Conservation (phyloP, 2,329 filamentous ascomycete genomes). For the Fusarium sp. region DNA sequence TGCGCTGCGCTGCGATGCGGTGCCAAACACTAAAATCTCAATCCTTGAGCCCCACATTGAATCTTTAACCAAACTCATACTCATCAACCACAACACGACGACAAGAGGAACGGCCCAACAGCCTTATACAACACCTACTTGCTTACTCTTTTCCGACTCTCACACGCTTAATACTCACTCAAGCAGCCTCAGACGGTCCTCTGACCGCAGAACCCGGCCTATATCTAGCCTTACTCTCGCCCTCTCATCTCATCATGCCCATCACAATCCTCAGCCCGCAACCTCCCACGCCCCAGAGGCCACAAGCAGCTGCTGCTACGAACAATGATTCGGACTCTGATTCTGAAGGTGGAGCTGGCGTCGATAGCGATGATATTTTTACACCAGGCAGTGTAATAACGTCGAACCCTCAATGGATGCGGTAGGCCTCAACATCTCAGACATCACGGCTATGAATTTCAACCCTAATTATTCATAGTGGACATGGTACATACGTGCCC, state of each 20-base stretch:
- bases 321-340: conserved; percentile 60
- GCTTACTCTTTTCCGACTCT: neutral
- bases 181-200: neutral
- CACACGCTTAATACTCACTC: neutral
- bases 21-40: conserved; percentile 47
- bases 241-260: conserved; percentile 56
- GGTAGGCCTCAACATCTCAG: conserved; percentile 58
- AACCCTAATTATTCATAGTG: conserved; percentile 64
- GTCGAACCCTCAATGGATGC: conserved; percentile 96
- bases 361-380: conserved; percentile 71
- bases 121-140: neutral
- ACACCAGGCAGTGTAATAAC: conserved; percentile 93
- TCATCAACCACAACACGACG: conserved; percentile 19
- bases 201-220: conserved; percentile 2
- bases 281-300: conserved; percentile 48
- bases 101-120: conserved; percentile 12
- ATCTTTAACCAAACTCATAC: conserved; percentile 45
- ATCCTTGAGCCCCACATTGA: conserved; percentile 49
- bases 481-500: conserved; percentile 89
- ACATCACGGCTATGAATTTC: conserved; percentile 6
- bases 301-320: conserved; percentile 34
- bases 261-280: conserved; percentile 63
- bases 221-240: conserved; percentile 12
- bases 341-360: conserved; percentile 61
- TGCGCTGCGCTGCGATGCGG: neutral